Conservation (phyloP, 2,329 filamentous ascomycete species). For the Colletotrichum sp. region DNA sequence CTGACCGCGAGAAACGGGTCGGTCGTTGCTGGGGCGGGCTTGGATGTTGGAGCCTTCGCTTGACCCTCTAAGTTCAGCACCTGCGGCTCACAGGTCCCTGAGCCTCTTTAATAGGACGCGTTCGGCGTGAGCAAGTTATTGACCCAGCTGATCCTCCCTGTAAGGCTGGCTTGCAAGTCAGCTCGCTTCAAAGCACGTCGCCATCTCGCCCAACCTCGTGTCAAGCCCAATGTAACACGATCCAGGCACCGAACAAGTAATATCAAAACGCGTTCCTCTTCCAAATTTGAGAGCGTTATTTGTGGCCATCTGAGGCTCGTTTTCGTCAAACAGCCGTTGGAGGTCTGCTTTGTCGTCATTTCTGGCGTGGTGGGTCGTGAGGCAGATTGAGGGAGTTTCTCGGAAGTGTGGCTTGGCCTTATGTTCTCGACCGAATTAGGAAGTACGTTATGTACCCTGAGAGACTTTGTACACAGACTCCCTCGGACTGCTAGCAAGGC, state of each 20-base stretch:
- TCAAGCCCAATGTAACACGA: background rate
- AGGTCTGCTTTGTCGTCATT: background rate
- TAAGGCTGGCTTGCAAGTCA: background rate
- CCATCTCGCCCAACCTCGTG: background rate
- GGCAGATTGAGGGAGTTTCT: conserved; percentile 15
- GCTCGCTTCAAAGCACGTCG: background rate
- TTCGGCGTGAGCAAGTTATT: background rate
- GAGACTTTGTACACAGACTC: background rate
- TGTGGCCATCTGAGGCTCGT: background rate
- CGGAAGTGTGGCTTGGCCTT: background rate
- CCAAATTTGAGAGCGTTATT: background rate
- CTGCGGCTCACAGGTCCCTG: background rate
- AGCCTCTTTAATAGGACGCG: background rate
- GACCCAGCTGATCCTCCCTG: background rate
- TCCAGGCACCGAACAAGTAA: background rate
- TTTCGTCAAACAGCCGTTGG: background rate
- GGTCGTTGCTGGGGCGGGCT: background rate
- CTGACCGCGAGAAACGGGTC: background rate
- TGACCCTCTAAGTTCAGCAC: background rate
- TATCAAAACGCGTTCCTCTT: background rate
- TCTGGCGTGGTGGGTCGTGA: background rate
- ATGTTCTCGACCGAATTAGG: background rate
- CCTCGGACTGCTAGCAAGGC: background rate
- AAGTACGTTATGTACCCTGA: background rate
- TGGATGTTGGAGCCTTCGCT: background rate